Base-by-base conservation (phyloP, 2,329 filamentous ascomycete species). In the Tolypocladium cylindrosporum region DNA sequence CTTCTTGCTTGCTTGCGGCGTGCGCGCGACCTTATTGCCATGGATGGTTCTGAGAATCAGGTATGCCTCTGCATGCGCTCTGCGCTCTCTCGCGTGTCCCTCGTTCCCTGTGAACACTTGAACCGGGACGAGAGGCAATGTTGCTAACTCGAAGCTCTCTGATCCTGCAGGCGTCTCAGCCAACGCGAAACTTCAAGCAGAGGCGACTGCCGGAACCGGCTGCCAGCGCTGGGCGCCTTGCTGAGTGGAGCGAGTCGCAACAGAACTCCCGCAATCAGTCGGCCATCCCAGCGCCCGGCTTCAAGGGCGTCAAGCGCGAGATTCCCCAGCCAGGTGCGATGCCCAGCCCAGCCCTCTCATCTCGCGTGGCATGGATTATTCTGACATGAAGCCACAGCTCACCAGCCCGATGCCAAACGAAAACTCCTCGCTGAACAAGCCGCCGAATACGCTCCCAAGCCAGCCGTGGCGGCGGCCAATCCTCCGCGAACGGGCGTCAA, bases 161-260 rank as follows among this genome's bases (percentile, higher is more conserved):
- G 21, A 31, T 13, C 31, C 31, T 43, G 31, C 31, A 39, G 24
- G 3, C 27, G 54, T 51, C 45, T 51, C 57, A 71, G 69, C 52
- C 64, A 16, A 63, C 68, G 61, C 64, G 69, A 61, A 61, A 54
- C 57, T 71, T 68, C 50, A 72, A 67, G 52, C 62, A 64, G 51
- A 72, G 70, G 60, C 67, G 70, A 21, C 60, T 73, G 37, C 70
- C 68, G 27, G 67, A 66, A 10, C 70, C 69, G 55, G 62, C 65
- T 6, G 60, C 64, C 41, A 59, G 64, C 40, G 60, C 62, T 59
- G 64, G 61, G 14, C 72, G 73, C 4, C 75, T 86, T 19, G 70
- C 76, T 11, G 83, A 86, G 65, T 79, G 83, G 63, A 78, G 74
- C 65, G 80, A 85, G 9, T 85, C 83, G n/a, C 81, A 86, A 65